Conservation (phyloP, 208 protist genomes). For the Trypanosoma melophagium region DNA sequence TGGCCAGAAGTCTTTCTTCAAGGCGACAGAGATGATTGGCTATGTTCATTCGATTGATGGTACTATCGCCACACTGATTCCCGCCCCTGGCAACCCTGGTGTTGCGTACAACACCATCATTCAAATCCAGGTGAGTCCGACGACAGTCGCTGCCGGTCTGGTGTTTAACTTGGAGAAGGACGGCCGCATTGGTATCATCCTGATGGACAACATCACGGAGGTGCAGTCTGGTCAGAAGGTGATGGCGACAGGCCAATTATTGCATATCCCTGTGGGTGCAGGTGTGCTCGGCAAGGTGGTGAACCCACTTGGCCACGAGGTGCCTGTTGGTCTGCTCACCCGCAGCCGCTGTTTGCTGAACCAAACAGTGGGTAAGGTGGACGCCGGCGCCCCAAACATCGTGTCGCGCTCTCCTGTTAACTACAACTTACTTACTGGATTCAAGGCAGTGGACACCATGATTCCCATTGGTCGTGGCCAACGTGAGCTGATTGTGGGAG, state of each 20-base stretch:
- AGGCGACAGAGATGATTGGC: constrained; percentile 84
- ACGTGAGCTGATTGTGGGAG: constrained; percentile 93
- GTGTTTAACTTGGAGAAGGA: constrained; percentile 89
- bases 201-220: constrained; percentile 88
- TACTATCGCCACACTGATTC: constrained; percentile 83
- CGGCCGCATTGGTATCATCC: constrained; percentile 83
- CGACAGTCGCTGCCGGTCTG: constrained; percentile 69
- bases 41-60: constrained; percentile 88
- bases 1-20: constrained; percentile 80
- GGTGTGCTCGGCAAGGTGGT: constrained; percentile 85
- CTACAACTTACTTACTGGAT: constrained; percentile 92
- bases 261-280: constrained; percentile 82
- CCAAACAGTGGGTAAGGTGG: constrained; percentile 78
- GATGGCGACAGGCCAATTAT: constrained; percentile 81
- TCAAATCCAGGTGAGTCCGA: constrained; percentile 81
- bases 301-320: constrained; percentile 82
- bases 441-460: constrained; percentile 93
- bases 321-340: constrained; percentile 66
- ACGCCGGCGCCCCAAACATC: constrained; percentile 92
- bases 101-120: constrained; percentile 89
- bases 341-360: constrained; percentile 56
- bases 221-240: constrained; percentile 87
- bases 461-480: constrained; percentile 93
- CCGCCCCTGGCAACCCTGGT: constrained; percentile 66
- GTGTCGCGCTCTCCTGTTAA: constrained; percentile 90